Percentiles rank a stretch among this genome's conserved stretches.
Evolutionary conservation across 192 early-diverging fungal species (phyloP).

Genomic region (Dissophora globulifera): DNA sequence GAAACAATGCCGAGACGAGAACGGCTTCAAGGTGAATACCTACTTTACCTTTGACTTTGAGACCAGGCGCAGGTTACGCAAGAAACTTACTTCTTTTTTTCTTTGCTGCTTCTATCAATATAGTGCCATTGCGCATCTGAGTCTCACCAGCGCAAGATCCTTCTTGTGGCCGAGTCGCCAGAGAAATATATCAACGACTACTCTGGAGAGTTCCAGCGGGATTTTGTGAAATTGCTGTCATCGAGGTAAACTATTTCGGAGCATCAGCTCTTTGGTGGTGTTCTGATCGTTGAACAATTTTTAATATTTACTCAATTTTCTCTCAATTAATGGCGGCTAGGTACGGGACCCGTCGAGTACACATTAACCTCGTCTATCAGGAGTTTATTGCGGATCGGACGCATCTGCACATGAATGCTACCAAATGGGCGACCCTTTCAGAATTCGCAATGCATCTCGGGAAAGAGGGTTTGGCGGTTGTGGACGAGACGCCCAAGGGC

Average conservation of each 20-base stretch:
- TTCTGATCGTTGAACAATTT: no score
- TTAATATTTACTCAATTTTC: no score
- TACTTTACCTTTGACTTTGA: no score
- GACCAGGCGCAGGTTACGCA: no score
- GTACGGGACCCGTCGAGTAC: conserved; percentile 83
- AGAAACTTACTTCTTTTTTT: no score
- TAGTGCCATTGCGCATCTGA: conserved; percentile 88
- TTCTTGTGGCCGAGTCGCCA: conserved; percentile 84
- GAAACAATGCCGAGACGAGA: conserved; percentile 91
- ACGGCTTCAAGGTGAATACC: conserved; percentile 95
- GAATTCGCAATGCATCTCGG: conserved; percentile 92
- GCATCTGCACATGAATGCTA: conserved; percentile 98
- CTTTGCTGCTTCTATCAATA: neutral
- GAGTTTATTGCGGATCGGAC: conserved; percentile 92
- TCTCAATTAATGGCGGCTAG: conserved; percentile 54
- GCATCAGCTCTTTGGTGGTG: neutral
- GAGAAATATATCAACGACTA: conserved; percentile 79
- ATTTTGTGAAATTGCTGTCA: conserved; percentile 87
- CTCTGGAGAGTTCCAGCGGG: conserved; percentile 83
- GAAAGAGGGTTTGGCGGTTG: conserved; percentile 79
- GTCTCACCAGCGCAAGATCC: conserved; percentile 91
- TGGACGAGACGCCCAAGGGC: conserved; percentile 92
- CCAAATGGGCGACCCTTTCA: conserved; percentile 88
- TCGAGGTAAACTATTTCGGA: conserved; percentile 56
- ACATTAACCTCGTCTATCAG: conserved; percentile 97